Base-by-base conservation (phyloP, 768 basidiomycete species). In the Nevesoporus exiguus region DNA sequence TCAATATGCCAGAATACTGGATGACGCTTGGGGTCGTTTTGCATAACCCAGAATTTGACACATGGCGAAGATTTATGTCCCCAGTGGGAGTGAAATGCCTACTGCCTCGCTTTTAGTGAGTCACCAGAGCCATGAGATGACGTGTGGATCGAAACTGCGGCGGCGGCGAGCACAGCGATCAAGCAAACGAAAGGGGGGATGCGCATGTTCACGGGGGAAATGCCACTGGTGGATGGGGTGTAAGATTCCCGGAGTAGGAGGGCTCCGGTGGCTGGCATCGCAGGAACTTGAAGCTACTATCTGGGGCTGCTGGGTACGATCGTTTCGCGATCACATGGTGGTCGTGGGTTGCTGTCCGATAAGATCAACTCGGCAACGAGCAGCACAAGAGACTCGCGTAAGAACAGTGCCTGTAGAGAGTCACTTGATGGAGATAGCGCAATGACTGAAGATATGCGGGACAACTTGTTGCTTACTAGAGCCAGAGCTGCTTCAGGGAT, bases 21-120 rank as follows among this genome's bases (percentile, higher is more conserved):
- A 69, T 65, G 1, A 86, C 83, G 0, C 78, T 78, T 0, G 82
- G 78, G 0, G 84, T 84, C 9, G 83, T 85, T 63, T 87, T 84
- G 58, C 84, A 85, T 5, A 85, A 73, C 0, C 82, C 83, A 2
- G 84, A 85, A 58, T 85, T 75, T 5, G 73, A 68, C 17, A 84
- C 75, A 65, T 77, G 83, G 9, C 80, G 76, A 5, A 85, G 59
- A 17, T 54, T 62, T 11, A 64, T 62, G 40, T 69, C 66, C 36
- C n/a, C 61, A 59, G n/a, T 59, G 39, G 8, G 61, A 69, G 13
- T n/a, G 54, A 44, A 67, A 58, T 1, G n/a, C n/a, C 9, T 40
- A 0, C 7, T 45, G 53, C 24, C 9, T 17, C 21, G 54, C 3
- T 24, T 13, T 24, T 14, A 22, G 27, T 29, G 27, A 29, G 27